phyloP scores from a whole-genome alignment of 441 rosid genomes.

The Mallotus japonicus region DNA sequence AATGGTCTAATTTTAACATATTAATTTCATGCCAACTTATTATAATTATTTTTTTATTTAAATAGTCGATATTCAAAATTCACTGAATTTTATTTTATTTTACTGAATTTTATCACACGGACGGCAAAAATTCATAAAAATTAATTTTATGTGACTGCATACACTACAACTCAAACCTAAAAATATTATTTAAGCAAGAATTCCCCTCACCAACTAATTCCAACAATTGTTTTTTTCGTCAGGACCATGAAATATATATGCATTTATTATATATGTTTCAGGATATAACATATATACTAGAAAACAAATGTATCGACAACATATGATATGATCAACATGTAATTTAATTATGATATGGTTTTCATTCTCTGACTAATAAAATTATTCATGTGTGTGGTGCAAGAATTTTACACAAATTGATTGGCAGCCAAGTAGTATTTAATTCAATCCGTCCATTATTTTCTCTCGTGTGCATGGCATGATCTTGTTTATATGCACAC shows the following conservation, averaged over 20 bases:
- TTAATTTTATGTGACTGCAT: no score
- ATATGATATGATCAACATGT: neutral
- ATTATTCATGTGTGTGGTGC: neutral
- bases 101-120: no score
- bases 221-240: no score
- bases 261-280: no score
- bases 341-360: neutral
- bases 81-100: no score
- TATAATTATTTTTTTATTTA: no score
- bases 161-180: no score
- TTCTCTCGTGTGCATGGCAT: conserved; percentile 35
- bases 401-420: neutral
- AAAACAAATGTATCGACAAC: neutral
- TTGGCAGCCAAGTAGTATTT: neutral
- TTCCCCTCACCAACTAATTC: no score
- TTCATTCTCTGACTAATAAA: conserved; percentile 7
- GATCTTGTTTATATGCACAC: conserved; percentile 17
- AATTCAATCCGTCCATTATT: neutral
- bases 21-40: conserved; percentile 20
- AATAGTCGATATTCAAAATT: no score
- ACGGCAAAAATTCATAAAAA: no score
- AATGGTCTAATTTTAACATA: conserved; percentile 18
- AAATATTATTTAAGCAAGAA: no score
- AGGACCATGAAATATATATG: neutral
- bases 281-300: neutral